A percentile compares a stretch with the other conserved stretches of the same genome.
Evolutionary conservation across 2,329 filamentous ascomycete genomes (phyloP).

Genomic region (Apiospora pterosperma): DNA sequence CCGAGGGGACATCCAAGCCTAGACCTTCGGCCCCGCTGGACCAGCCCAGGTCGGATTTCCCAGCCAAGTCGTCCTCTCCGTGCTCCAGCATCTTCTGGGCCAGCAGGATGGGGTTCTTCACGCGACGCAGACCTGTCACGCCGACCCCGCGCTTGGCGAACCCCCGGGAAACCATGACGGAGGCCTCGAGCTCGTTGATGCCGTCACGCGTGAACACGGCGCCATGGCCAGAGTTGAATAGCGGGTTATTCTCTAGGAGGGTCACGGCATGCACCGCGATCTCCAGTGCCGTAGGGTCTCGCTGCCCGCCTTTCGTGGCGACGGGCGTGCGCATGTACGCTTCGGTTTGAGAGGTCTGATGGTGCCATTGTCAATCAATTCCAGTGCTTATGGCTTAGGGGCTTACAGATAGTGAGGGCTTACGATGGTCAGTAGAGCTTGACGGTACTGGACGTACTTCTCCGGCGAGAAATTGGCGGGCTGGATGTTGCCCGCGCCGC

Average conservation of each 20-base stretch:
- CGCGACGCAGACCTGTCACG: conserved; percentile 66
- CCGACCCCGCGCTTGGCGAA: conserved; percentile 74
- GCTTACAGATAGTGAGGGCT: conserved; percentile 19
- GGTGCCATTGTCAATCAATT: background rate
- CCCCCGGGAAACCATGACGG: conserved; percentile 77
- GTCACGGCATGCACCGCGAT: conserved; percentile 72
- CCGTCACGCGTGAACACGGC: conserved; percentile 84
- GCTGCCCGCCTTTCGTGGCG: background rate
- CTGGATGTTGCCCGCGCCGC: conserved; percentile 68
- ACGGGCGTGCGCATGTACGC: conserved; percentile 10
- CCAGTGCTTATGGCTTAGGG: background rate
- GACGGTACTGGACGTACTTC: conserved; percentile 55
- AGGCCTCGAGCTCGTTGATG: conserved; percentile 81
- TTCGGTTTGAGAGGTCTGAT: conserved; percentile 5
- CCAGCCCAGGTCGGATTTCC: conserved; percentile 14
- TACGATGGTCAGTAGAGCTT: conserved; percentile 61
- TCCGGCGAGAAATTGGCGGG: conserved; percentile 55
- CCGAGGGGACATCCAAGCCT: conserved; percentile 46
- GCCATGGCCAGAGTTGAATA: conserved; percentile 83
- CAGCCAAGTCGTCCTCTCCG: conserved; percentile 58
- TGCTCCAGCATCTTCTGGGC: conserved; percentile 68
- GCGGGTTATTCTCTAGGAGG: conserved; percentile 72
- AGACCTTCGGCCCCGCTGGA: background rate
- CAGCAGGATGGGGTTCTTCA: conserved; percentile 77
- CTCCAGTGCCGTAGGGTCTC: conserved; percentile 61